phyloP scores from a whole-genome alignment of 2,329 filamentous ascomycete genomes.

The Aureobasidium musti region DNA sequence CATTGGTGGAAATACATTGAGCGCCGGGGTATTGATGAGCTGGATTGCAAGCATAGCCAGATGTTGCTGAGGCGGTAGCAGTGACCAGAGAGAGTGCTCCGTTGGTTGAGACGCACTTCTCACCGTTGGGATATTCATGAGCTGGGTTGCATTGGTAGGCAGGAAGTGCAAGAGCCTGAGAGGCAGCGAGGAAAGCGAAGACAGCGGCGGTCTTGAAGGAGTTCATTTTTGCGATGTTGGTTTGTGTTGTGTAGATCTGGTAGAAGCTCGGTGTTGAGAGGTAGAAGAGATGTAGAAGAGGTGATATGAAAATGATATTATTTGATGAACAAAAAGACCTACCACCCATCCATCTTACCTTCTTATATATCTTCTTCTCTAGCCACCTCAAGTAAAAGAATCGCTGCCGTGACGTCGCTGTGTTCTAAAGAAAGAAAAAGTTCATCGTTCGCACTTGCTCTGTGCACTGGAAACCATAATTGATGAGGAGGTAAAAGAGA shows the following conservation, averaged over 20 bases:
- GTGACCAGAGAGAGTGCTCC: constrained; percentile 17
- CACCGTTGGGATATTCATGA: constrained; percentile 8
- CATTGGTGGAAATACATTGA: not conserved
- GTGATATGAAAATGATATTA: not conserved
- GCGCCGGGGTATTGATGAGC: constrained; percentile 12
- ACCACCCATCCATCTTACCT: not conserved
- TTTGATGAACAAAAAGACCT: constrained; percentile 3
- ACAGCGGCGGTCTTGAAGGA: constrained; percentile 26
- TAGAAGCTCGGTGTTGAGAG: not conserved
- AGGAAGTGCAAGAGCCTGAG: constrained; percentile 22
- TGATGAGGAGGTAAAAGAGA: not conserved
- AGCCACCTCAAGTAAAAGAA: not conserved
- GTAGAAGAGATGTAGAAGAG: not conserved
- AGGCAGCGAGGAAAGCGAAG: constrained; percentile 26
- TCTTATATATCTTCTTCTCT: constrained; percentile 18
- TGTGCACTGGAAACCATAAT: constrained; percentile 11
- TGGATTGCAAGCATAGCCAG: constrained; percentile 12
- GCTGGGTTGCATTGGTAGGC: constrained; percentile 11
- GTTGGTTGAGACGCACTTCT: not conserved
- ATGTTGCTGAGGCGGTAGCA: not conserved
- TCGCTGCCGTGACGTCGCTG: constrained; percentile 3
- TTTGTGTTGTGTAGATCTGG: not conserved
- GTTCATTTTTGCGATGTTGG: constrained; percentile 18
- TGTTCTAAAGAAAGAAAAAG: constrained; percentile 28
- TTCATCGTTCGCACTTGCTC: not conserved